These are phyloP conservation scores for Rhizopogon parksii DNA, from an alignment of 1,284 basidiomycete species.

Conservation along the genomic window DNA sequence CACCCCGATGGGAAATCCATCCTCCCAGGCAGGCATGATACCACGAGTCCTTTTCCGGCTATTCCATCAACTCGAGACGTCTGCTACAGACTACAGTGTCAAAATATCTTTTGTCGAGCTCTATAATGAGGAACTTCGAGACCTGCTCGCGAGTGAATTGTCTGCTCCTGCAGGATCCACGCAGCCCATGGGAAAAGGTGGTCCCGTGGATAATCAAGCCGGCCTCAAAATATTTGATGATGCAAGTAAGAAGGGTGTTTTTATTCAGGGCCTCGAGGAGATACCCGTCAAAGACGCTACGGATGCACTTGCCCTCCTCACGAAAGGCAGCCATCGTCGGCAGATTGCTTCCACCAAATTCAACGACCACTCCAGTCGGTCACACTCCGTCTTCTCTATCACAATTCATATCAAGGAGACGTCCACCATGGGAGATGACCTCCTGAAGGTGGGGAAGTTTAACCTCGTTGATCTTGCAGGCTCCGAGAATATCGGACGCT, in stretches of 20 bases:
- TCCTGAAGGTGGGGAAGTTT: constrained; percentile 90
- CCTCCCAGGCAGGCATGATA: constrained; percentile 90
- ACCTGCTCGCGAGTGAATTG: constrained; percentile 76
- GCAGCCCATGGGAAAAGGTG: constrained; percentile 67
- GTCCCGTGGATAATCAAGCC: constrained; percentile 33
- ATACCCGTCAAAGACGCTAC: constrained; percentile 76
- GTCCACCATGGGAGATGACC: constrained; percentile 74
- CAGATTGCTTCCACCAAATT: constrained; percentile 97
- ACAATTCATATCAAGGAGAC: constrained; percentile 91
- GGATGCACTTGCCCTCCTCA: constrained; percentile 81
- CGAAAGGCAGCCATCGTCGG: constrained; percentile 83
- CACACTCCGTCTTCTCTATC: constrained; percentile 97
- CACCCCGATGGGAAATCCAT: constrained; percentile 83
- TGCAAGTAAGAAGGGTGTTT: constrained; percentile 76
- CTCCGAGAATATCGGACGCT: constrained; percentile 95
- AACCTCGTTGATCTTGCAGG: constrained; percentile 97
- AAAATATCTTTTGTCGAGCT: constrained; percentile 94
- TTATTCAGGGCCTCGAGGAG: constrained; percentile 95
- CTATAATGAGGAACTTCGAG: constrained; percentile 99
- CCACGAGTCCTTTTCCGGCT: constrained; percentile 93
- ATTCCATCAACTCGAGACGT: constrained; percentile 82
- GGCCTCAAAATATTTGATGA: constrained; percentile 94
- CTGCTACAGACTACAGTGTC: constrained; percentile 81
- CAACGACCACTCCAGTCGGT: constrained; percentile 96
- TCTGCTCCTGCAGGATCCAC: constrained; percentile 50